A percentile compares a stretch with the other conserved stretches of the same genome.
These are phyloP conservation scores for Pichia sp. DNA, from an alignment of 1,139 yeast genomes.

Conservation along the genomic window DNA sequence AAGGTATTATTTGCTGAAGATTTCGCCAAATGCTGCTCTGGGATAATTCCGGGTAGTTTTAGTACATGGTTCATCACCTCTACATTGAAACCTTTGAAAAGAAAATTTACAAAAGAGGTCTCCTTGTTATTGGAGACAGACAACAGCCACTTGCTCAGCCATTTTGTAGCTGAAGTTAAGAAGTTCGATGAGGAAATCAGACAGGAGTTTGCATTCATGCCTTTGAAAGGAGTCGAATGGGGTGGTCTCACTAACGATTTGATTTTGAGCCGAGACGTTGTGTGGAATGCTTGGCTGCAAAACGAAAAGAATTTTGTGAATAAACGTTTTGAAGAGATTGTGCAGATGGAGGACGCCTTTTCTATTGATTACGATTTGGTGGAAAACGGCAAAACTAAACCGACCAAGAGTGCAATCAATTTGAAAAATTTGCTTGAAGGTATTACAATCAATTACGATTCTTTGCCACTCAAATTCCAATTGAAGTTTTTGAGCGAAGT, in stretches of 20 bases:
- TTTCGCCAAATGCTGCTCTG: slow-evolving; percentile 25
- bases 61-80: slow-evolving; percentile 52
- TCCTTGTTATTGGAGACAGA: slow-evolving; percentile 5
- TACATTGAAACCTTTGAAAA: slow-evolving; percentile 47
- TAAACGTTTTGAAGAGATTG: slow-evolving; percentile 56
- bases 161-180: slow-evolving; percentile 56
- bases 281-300: slow-evolving; percentile 60
- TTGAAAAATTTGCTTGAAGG: slow-evolving; percentile 62
- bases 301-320: slow-evolving; percentile 59
- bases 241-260: slow-evolving; percentile 54
- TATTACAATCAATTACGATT: slow-evolving; percentile 58
- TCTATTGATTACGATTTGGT: slow-evolving; percentile 60
- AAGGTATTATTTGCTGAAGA: slow-evolving; percentile 25
- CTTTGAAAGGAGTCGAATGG: slow-evolving; percentile 37
- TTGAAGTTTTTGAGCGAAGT: slow-evolving; percentile 65
- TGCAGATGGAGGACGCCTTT: slow-evolving; percentile 51
- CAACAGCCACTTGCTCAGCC: slow-evolving; percentile 52
- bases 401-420: slow-evolving; percentile 65
- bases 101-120: slow-evolving; percentile 41
- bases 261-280: slow-evolving; percentile 40
- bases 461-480: slow-evolving; percentile 59
- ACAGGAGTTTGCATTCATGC: slow-evolving; percentile 48
- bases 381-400: slow-evolving; percentile 44
- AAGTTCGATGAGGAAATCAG: slow-evolving; percentile 56
- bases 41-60: slow-evolving; percentile 32